phyloP scores from a whole-genome alignment of 371 early-diverging fungal genomes.

The Mucor ambiguus region DNA sequence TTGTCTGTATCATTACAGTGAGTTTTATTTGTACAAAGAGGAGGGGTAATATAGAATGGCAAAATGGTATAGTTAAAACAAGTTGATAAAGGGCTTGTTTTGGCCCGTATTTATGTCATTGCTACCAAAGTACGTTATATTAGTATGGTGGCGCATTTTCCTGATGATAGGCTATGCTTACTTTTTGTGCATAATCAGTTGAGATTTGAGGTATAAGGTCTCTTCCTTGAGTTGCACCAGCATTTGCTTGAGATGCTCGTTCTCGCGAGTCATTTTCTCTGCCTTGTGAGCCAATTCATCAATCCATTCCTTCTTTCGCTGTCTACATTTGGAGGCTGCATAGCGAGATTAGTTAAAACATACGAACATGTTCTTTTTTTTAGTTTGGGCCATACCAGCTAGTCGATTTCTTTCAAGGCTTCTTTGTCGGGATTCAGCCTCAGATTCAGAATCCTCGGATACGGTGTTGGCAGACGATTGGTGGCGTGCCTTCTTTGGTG shows the following conservation, averaged over 20 bases:
- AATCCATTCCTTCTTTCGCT: slow-evolving; percentile 22
- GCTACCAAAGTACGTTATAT: neutral
- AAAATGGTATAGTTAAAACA: neutral
- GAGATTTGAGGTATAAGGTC: neutral
- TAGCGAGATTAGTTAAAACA: too few species aligned
- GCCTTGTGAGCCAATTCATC: slow-evolving; percentile 9
- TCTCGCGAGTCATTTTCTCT: slow-evolving; percentile 15
- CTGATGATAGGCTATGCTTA: neutral
- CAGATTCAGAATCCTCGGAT: neutral
- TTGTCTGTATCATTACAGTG: too few species aligned
- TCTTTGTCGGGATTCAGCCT: slow-evolving; percentile 3
- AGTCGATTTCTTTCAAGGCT: slow-evolving; percentile 13
- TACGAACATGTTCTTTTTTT: neutral
- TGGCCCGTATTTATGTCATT: neutral
- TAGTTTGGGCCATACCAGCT: slow-evolving; percentile 4
- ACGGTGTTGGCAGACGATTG: neutral
- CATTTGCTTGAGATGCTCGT: slow-evolving; percentile 7
- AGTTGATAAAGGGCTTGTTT: neutral
- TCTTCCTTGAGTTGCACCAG: slow-evolving; percentile 18
- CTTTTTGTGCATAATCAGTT: slow-evolving; percentile 12
- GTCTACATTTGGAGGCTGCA: slow-evolving; percentile 19
- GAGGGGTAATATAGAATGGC: neutral
- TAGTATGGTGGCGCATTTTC: neutral
- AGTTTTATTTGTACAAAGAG: neutral
- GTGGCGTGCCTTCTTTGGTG: neutral